phyloP scores from a whole-genome alignment of 2,329 filamentous ascomycete species.

The Clarireedia paspali region DNA sequence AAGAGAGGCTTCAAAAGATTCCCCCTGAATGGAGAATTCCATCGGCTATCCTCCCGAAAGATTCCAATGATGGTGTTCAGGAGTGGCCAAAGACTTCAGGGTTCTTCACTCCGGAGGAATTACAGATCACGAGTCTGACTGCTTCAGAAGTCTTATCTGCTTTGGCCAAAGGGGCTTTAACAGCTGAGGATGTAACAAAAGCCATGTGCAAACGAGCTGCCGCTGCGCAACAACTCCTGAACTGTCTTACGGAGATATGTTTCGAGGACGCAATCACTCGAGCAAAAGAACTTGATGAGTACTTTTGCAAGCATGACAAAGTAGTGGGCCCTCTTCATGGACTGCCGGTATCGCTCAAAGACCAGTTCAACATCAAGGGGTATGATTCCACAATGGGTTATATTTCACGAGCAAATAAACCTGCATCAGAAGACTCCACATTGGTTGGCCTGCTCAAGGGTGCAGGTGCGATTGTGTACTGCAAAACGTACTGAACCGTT shows the following conservation, averaged over 20 bases:
- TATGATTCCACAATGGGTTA: conserved; percentile 36
- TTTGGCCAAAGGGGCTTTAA: conserved; percentile 15
- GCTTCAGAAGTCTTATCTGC: conserved; percentile 18
- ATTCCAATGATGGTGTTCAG: not conserved
- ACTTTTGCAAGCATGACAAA: conserved; percentile 31
- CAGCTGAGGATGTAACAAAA: conserved; percentile 30
- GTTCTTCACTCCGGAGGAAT: not conserved
- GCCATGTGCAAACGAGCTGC: conserved; percentile 42
- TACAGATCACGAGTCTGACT: conserved; percentile 23
- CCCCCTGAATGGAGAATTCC: not conserved
- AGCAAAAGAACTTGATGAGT: conserved; percentile 38
- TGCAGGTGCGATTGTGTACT: conserved; percentile 74
- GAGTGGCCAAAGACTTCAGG: not conserved
- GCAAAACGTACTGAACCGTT: conserved; percentile 54
- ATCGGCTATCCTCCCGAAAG: not conserved
- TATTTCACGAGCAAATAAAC: conserved; percentile 76
- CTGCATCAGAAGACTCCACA: conserved; percentile 58
- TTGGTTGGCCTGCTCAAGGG: conserved; percentile 52
- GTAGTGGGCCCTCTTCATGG: conserved; percentile 30
- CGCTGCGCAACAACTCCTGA: conserved; percentile 39
- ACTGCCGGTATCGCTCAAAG: conserved; percentile 36
- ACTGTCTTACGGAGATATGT: conserved; percentile 37
- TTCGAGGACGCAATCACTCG: conserved; percentile 26
- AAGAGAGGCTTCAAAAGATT: not conserved
- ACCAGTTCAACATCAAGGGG: conserved; percentile 67